Evolutionary conservation across 164 flowering plant species (phyloP).

Genomic region (Cinnamomum micranthum): DNA sequence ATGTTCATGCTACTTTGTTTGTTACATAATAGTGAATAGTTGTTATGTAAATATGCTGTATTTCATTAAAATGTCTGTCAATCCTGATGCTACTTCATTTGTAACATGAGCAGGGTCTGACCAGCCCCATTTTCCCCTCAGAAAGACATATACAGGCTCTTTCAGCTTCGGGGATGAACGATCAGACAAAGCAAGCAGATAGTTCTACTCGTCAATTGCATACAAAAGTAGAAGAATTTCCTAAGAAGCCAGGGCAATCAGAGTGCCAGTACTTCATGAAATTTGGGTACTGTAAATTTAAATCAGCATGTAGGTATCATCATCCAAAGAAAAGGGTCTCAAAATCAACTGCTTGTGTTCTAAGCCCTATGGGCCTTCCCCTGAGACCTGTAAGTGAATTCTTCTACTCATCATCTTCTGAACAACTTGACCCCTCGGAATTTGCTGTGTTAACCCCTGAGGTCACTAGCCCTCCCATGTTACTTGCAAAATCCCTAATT

Average conservation of each 20-base stretch:
- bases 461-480: neutral
- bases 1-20: no score
- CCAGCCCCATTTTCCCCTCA: slow-evolving; percentile 28
- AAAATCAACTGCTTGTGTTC: slow-evolving; percentile 31
- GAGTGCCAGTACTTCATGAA: slow-evolving; percentile 72
- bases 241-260: slow-evolving; percentile 87
- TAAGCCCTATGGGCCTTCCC: slow-evolving; percentile 82
- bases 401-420: neutral
- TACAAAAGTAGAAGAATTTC: slow-evolving; percentile 55
- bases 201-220: slow-evolving; percentile 35
- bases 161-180: slow-evolving; percentile 35
- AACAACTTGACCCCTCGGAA: no score
- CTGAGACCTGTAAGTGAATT: slow-evolving; percentile 77
- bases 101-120: slow-evolving; percentile 34
- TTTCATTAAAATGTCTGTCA: neutral
- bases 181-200: slow-evolving; percentile 25
- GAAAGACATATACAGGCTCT: slow-evolving; percentile 42
- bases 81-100: slow-evolving; percentile 13
- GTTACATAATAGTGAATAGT: no score
- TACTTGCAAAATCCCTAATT: neutral
- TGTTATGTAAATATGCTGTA: neutral
- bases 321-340: slow-evolving; percentile 64
- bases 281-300: slow-evolving; percentile 87
- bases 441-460: neutral
- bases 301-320: slow-evolving; percentile 73